Percentiles rank a stretch among this genome's conserved stretches.
These are phyloP conservation scores for Cyberlindnera japonica DNA, from an alignment of 805 yeast genomes.

Conservation along the genomic window DNA sequence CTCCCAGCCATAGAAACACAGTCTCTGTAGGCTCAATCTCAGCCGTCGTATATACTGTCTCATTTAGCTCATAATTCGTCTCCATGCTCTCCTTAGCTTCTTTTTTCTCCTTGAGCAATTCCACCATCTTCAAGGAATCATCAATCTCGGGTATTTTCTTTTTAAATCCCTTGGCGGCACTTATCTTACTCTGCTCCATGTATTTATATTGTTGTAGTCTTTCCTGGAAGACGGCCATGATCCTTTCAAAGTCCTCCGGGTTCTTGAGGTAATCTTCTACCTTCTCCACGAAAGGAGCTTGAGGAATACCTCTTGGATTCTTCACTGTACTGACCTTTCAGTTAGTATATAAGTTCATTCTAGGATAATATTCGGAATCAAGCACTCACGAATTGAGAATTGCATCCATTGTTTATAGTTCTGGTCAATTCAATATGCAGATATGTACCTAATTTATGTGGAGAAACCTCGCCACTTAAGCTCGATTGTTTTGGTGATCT, in stretches of 20 bases:
- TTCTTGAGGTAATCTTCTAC: conserved; percentile 71
- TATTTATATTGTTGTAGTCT: conserved; percentile 84
- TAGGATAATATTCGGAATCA: neutral
- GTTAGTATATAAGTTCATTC: neutral
- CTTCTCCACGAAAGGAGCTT: conserved; percentile 88
- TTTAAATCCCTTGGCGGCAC: conserved; percentile 42
- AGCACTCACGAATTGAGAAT: conserved; percentile 23
- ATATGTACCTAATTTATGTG: no score
- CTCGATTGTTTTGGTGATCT: no score
- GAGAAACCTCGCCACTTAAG: no score
- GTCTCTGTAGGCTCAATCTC: conserved; percentile 56
- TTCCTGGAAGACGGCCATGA: conserved; percentile 77
- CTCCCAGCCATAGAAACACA: conserved; percentile 95
- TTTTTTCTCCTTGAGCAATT: conserved; percentile 49
- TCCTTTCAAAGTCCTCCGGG: conserved; percentile 64
- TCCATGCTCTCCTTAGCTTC: conserved; percentile 44
- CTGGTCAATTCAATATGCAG: no score
- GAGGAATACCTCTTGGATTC: conserved; percentile 95
- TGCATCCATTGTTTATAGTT: conserved; percentile 18
- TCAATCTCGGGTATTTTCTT: conserved; percentile 88
- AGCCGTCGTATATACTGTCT: conserved; percentile 86
- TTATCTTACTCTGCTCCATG: conserved; percentile 53
- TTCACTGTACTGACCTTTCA: conserved; percentile 18
- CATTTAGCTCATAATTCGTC: conserved; percentile 89
- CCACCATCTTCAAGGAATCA: conserved; percentile 75